Evolutionary conservation across 208 protist genomes (phyloP).

Genomic region (Trichomonas tenax): DNA sequence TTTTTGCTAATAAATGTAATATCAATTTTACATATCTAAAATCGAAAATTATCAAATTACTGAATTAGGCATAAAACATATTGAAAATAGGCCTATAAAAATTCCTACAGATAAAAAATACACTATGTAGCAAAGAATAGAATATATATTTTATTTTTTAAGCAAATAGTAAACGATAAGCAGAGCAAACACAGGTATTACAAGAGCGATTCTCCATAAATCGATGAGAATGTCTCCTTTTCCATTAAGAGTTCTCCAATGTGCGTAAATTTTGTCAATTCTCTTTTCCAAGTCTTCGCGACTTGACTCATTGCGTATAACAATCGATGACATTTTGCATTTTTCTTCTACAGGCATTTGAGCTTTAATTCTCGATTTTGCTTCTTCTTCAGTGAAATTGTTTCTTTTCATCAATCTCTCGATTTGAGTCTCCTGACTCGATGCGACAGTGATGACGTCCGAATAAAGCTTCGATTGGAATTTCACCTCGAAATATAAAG

Average conservation of each 20-base stretch:
- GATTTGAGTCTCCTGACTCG: neutral
- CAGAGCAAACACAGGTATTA: too few species aligned
- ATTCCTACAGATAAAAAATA: too few species aligned
- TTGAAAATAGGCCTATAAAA: too few species aligned
- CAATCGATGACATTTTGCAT: neutral
- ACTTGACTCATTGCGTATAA: neutral
- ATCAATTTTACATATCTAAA: too few species aligned
- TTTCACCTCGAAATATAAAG: neutral
- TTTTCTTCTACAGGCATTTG: neutral
- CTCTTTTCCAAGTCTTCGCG: neutral
- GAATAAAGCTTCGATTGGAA: neutral
- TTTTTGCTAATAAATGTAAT: too few species aligned
- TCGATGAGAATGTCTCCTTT: neutral
- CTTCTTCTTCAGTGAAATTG: neutral
- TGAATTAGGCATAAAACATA: too few species aligned
- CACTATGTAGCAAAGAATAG: too few species aligned
- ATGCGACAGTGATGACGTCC: neutral
- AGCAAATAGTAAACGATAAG: too few species aligned
- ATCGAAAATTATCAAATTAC: too few species aligned
- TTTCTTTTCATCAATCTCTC: neutral
- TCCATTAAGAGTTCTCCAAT: neutral
- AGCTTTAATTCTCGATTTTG: neutral
- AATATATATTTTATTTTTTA: too few species aligned
- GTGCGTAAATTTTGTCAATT: neutral
- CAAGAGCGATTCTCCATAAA: neutral